phyloP scores from a whole-genome alignment of 208 protist genomes.

The Vickermania ingenoplastis region DNA sequence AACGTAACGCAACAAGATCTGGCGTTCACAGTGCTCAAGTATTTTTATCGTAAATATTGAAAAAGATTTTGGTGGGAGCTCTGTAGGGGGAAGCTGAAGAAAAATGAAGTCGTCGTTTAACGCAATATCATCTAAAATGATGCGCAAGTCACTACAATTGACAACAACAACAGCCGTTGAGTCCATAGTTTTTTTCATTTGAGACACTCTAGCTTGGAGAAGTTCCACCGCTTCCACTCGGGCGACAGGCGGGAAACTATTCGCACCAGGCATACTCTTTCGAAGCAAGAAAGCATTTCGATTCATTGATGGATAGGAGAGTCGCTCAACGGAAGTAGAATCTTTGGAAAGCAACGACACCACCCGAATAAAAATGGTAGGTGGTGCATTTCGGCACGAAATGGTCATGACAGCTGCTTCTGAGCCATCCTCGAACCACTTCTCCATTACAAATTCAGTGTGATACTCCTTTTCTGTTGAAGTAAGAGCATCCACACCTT shows the following conservation, averaged over 20 bases:
- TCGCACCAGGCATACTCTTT: too few relatives aligned
- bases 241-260: background rate
- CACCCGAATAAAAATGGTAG: background rate
- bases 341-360: background rate
- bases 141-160: background rate
- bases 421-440: background rate
- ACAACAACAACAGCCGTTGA: background rate
- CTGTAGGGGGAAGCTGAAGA: background rate
- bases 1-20: background rate
- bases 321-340: background rate
- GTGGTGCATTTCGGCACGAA: background rate
- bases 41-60: too few relatives aligned
- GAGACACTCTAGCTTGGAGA: background rate
- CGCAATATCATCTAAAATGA: background rate
- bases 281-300: too few relatives aligned
- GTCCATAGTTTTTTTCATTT: background rate
- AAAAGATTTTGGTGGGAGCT: background rate
- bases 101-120: background rate
- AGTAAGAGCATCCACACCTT: too few relatives aligned
- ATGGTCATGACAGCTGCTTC: background rate
- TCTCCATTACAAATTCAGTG: background rate
- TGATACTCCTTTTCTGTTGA: too few relatives aligned
- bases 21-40: too few relatives aligned
- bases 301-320: too few relatives aligned
- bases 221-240: background rate